Conservation (phyloP, 345 rosid species). For the Fremontodendron californicum region DNA sequence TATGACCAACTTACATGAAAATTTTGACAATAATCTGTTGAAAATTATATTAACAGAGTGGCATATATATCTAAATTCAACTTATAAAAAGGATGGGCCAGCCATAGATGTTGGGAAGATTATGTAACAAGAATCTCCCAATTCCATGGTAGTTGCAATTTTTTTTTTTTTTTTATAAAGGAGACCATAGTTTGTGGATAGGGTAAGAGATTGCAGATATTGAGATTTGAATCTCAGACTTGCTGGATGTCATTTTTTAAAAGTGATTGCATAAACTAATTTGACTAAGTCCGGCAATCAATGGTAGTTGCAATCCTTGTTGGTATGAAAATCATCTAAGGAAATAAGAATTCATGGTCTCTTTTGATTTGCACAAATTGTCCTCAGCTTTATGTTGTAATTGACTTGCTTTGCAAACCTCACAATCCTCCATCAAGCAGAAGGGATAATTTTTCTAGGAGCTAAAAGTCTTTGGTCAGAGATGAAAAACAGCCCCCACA, state of each 20-base stretch:
- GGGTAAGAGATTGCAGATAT: too few species aligned
- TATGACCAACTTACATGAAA: background rate
- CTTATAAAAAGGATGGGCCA: background rate
- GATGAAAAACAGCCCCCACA: slow-evolving; percentile 5
- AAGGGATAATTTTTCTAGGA: background rate
- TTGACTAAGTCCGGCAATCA: too few species aligned
- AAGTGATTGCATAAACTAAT: too few species aligned
- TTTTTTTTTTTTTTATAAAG: too few species aligned
- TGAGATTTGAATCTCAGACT: too few species aligned
- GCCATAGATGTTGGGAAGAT: background rate
- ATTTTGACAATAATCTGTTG: background rate
- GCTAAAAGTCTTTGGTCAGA: background rate
- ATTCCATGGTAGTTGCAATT: slow-evolving; percentile 1
- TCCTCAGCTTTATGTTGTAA: slow-evolving; percentile 12
- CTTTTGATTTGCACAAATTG: background rate
- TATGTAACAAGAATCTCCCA: background rate
- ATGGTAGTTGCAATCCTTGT: background rate
- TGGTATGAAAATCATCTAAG: slow-evolving; percentile 3
- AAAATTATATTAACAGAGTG: background rate
- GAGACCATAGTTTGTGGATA: too few species aligned
- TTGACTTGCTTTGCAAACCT: slow-evolving; percentile 4
- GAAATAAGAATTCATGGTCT: background rate
- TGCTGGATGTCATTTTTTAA: too few species aligned
- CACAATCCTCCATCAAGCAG: background rate
- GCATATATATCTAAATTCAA: background rate